Evolutionary conservation across 1,284 basidiomycete genomes (phyloP).

Genomic region (Fomitopsis betulina): DNA sequence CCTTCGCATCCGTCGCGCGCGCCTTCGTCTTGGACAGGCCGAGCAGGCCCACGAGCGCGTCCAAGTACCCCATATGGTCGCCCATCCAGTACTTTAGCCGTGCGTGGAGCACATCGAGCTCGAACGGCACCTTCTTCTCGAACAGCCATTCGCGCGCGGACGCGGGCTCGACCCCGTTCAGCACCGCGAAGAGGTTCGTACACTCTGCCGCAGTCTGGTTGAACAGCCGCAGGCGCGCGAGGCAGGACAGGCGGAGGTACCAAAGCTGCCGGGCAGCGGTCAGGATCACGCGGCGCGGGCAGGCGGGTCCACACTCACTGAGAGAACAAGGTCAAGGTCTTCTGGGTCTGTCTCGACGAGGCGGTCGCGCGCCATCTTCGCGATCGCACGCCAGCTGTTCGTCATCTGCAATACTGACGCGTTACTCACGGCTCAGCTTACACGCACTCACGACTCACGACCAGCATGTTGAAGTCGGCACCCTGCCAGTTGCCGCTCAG

Average conservation of each 20-base stretch:
- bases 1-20: constrained; percentile 28
- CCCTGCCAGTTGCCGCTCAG: constrained; percentile 67
- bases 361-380: constrained; percentile 72
- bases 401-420: constrained; percentile 53
- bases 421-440: background rate
- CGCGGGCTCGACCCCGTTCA: constrained; percentile 51
- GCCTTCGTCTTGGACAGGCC: constrained; percentile 67
- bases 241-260: constrained; percentile 73
- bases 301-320: constrained; percentile 39
- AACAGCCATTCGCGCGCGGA: constrained; percentile 48
- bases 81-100: constrained; percentile 72
- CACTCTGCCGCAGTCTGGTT: constrained; percentile 79
- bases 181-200: constrained; percentile 71
- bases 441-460: constrained; percentile 45
- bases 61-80: constrained; percentile 71
- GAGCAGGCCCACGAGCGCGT: constrained; percentile 75
- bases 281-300: background rate
- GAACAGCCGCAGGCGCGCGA: constrained; percentile 75
- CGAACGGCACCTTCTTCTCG: constrained; percentile 67
- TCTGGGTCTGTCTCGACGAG: constrained; percentile 66
- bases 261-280: constrained; percentile 49
- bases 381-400: constrained; percentile 78
- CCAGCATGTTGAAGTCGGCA: constrained; percentile 67
- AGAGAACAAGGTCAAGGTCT: constrained; percentile 58
- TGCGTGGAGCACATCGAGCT: constrained; percentile 71